Conservation (phyloP, 2,329 filamentous ascomycete genomes). For the Pestalotiopsis sp. region DNA sequence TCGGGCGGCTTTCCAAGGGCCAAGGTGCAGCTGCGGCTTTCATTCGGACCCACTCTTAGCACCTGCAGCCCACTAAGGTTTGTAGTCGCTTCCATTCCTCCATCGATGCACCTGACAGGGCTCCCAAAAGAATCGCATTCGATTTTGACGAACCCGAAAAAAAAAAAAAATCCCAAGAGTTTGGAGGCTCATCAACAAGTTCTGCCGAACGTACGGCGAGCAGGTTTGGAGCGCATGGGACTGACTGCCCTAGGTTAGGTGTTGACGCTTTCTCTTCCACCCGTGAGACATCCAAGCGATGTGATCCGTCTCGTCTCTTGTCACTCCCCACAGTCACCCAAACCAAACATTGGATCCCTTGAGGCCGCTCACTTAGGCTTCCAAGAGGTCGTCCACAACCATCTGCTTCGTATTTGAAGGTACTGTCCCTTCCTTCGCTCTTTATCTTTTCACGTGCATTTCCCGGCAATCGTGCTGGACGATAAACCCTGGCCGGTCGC, state of each 20-base stretch:
- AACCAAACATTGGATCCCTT: slow-evolving; percentile 4
- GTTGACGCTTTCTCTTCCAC: background rate
- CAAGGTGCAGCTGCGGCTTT: background rate
- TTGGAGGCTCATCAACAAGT: background rate
- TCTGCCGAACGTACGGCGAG: background rate
- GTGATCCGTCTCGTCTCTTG: slow-evolving; percentile 1
- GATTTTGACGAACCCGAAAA: slow-evolving; percentile 3
- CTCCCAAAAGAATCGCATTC: slow-evolving; percentile 4
- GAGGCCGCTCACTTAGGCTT: background rate
- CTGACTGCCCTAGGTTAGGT: background rate
- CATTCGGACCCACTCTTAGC: background rate
- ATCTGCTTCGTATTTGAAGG: slow-evolving; percentile 1
- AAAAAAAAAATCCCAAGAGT: background rate
- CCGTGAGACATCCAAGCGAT: background rate
- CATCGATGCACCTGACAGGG: background rate
- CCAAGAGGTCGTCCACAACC: background rate
- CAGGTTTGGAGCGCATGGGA: background rate
- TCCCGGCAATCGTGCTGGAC: background rate
- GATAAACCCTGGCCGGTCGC: background rate
- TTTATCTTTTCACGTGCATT: background rate
- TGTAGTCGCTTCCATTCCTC: background rate
- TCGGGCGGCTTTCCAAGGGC: background rate
- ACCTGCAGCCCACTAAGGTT: slow-evolving; percentile 5
- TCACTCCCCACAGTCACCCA: slow-evolving; percentile 1
- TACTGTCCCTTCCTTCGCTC: background rate